phyloP scores from a whole-genome alignment of 306 rosid species.

The Mimosa bimucronata region DNA sequence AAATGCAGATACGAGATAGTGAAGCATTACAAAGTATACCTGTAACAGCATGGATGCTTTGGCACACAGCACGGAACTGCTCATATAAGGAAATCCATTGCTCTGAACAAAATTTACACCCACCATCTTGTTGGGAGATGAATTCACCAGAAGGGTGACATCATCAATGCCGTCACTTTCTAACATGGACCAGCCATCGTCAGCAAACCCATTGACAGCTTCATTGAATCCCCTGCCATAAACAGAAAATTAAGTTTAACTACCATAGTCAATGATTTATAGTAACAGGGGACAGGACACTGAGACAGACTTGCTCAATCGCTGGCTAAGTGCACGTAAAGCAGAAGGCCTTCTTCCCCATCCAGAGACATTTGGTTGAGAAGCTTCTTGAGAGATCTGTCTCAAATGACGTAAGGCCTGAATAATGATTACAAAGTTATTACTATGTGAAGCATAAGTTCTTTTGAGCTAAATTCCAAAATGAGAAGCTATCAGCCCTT shows the following conservation, averaged over 20 bases:
- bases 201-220: conserved; percentile 92
- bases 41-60: conserved; percentile 96
- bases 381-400: conserved; percentile 95
- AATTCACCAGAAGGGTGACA: conserved; percentile 87
- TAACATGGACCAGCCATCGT: conserved; percentile 96
- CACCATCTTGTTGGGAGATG: conserved; percentile 89
- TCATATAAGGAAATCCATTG: conserved; percentile 79
- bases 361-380: conserved; percentile 90
- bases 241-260: background rate
- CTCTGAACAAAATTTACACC: conserved; percentile 63
- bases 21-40: conserved; percentile 43
- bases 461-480: background rate
- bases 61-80: conserved; percentile 84
- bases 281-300: conserved; percentile 16
- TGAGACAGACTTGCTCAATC: conserved; percentile 73
- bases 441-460: conserved; percentile 5
- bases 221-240: conserved; percentile 89
- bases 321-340: conserved; percentile 82
- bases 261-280: background rate
- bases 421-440: conserved; percentile 37
- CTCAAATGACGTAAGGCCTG: conserved; percentile 94
- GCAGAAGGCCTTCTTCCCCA: conserved; percentile 98
- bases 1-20: background rate
- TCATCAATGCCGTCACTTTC: conserved; percentile 96
- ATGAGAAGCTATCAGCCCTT: background rate